Evolutionary conservation across 192 early-diverging fungal genomes (phyloP), one percentile per base, ranked within the genome.

Genomic region (Ambispora gerdemannii): DNA sequence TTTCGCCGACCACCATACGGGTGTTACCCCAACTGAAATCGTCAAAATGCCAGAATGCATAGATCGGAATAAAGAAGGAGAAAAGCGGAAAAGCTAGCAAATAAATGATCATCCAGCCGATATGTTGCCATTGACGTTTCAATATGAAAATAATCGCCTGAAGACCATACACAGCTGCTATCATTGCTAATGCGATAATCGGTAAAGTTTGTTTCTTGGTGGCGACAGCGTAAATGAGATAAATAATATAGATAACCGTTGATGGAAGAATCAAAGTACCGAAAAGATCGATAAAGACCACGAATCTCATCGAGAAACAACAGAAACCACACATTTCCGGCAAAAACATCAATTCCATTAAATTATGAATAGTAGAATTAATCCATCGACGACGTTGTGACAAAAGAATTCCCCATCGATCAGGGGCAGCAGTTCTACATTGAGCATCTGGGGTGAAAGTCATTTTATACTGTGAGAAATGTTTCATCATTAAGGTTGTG

Each of bases 11-110:
- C 0, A 92, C 90, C 22, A 89, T 84, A 76, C 91, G 90, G 27
- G 96, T 98, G 76, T 97, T 95, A 74, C 96, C 96, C 96, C 96
- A 98, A 2, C 92, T 93, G 75, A 98, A 98, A 74, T 98, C 95
- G 72, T 98, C 95, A 86, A 96, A 94, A 81, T 98, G 94, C 95
- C 94, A 96, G 87, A 98, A 97, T 0, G 95, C 85, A 73, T 98
- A 98, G 47, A 98, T 72, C 0, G 96, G 96, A 50, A 98, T 87
- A 75, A 92, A 90, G 71, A 93, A 92, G 15, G 89, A 91, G 74
- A 92, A 98, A n/a, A 97, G 75, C 8, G 96, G 95, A 50, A 94
- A 91, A 4, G 91, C 92, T 1, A 96, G 75, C 17, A 98, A 82
- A 76, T 98, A 98, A 51, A 92, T 89, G 36, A 89, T 73, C 90